phyloP scores from a whole-genome alignment of 2,329 filamentous ascomycete species.

The Helotiales sp. region DNA sequence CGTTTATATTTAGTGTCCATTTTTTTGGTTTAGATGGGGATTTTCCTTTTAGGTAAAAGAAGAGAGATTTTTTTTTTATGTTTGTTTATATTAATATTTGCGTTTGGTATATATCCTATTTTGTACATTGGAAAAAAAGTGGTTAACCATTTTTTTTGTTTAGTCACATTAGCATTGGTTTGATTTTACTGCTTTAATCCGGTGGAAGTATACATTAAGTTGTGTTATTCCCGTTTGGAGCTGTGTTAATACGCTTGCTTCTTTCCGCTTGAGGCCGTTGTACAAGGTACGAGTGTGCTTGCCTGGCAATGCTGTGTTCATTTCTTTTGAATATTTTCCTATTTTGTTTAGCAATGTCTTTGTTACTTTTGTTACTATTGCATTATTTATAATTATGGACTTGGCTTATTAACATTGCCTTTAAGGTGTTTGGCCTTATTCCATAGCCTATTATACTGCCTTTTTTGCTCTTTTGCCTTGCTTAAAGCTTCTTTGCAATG shows the following conservation, averaged over 20 bases:
- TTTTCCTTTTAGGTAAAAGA: not conserved
- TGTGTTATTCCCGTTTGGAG: not conserved
- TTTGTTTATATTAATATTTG: not conserved
- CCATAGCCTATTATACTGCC: not conserved
- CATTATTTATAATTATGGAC: not conserved
- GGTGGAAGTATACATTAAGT: not conserved
- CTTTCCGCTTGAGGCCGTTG: too few relatives aligned
- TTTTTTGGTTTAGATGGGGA: not conserved
- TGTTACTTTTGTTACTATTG: not conserved
- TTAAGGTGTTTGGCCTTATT: not conserved
- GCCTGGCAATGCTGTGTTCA: too few relatives aligned
- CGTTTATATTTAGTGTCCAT: not conserved
- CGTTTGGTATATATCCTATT: not conserved
- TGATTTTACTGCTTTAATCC: not conserved
- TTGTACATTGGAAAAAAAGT: not conserved
- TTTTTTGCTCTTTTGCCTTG: not conserved
- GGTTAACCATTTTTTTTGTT: not conserved
- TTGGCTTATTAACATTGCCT: too few relatives aligned
- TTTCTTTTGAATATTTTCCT: not conserved
- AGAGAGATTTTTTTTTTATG: not conserved
- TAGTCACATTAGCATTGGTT: not conserved
- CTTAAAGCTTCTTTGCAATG: too few relatives aligned
- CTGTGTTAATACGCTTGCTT: too few relatives aligned
- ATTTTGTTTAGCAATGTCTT: not conserved
- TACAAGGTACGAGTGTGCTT: too few relatives aligned